Evolutionary conservation across 106 monocot species (phyloP), one percentile per base, ranked within the genome.

Genomic region (Dendrobium nobile): DNA sequence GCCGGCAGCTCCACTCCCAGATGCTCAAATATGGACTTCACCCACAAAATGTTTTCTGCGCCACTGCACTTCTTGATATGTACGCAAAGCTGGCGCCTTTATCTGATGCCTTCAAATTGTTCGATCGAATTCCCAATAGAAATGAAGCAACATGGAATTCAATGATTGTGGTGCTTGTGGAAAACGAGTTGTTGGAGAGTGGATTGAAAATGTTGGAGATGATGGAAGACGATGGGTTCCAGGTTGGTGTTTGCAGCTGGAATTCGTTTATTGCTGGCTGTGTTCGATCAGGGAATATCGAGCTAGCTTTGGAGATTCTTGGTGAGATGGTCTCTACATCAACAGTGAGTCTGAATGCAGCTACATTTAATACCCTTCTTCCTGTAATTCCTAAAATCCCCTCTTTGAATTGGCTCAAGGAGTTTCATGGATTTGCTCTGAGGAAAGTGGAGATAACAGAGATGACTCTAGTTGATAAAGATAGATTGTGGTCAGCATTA

Each of bases 181-280:
- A 88, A 61, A 78, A 88, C 44, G 92, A 87, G 48, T 72, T 78
- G 18, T 68, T 86, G 73, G 77, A 85, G 9, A 77, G 81, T 41
- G 87, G 77, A 24, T 17, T 92, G 73, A 55, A 78, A 73, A 80
- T 92, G 85, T 48, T 92, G 51, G 70, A 37, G 8, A 4, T 61
- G 31, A 88, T 90, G 88, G 77, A 59, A 44, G 78, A 80, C 18
- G 42, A 56, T 3, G 84, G 84, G 9, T 0, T 83, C 13, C 54
- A 75, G 11, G 79, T 82, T 8, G 84, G 77, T 4, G 76, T 28
- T 18, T 77, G 86, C 28, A 90, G 88, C 65, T 95, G 95, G 95
- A 92, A 92, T 80, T 84, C 90, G 5, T 67, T 92, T n/a, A 68
- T 95, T 41, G 84, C 90, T 0, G 90, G 87, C 15, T 95, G 92